Base-by-base conservation (phyloP, 2,329 filamentous ascomycete genomes). In the Alternaria incomplexa region DNA sequence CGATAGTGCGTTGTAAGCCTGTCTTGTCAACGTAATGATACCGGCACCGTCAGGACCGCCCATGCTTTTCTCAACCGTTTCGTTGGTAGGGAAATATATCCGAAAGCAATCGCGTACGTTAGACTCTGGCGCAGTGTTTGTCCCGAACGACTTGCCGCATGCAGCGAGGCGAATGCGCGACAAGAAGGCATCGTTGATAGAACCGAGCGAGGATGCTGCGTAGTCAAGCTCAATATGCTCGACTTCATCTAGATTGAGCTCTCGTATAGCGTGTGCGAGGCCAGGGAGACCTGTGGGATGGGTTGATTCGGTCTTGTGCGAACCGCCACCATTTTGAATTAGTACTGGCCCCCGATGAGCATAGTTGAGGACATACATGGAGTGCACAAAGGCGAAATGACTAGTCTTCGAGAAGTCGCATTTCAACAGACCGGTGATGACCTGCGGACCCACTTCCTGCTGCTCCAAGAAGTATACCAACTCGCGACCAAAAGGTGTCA, bases 391-490 rank as follows among this genome's bases (percentile, higher is more conserved):
- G 2, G 88, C 91, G 67, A 96, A 85, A 30, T 87, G 82, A 11
- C 81, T 79, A 0, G 95, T 97, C 63, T 87, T 85, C 3, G 87
- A 85, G 74, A 97, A 98, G 78, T 98, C 93, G 78, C 96, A 98
- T 30, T 88, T 89, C 22, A 85, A 80, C 6, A 98, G 80, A 55
- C 92, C 94, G 5, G 84, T 80, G 30, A 92, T 80, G 46, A 96
- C 85, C 20, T 85, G 85, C 15, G 87, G 82, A 4, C 90, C 85
- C 8, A 97, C 77, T 0, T 86, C 87, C 72, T 90, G 88, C 9
- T 89, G 90, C 60, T 83, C 80, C 4, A 96, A 81, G 72, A 96
- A 97, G 72, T 88, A 86, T 22, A 86, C 78, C 25, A 97, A 82
- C 44, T 95, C 91, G 61, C 87, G 85, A 20, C 88, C 88, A 76